Evolutionary conservation across 1,284 basidiomycete genomes (phyloP), one percentile per base, ranked within the genome.

Genomic region (Coniophora puteana): DNA sequence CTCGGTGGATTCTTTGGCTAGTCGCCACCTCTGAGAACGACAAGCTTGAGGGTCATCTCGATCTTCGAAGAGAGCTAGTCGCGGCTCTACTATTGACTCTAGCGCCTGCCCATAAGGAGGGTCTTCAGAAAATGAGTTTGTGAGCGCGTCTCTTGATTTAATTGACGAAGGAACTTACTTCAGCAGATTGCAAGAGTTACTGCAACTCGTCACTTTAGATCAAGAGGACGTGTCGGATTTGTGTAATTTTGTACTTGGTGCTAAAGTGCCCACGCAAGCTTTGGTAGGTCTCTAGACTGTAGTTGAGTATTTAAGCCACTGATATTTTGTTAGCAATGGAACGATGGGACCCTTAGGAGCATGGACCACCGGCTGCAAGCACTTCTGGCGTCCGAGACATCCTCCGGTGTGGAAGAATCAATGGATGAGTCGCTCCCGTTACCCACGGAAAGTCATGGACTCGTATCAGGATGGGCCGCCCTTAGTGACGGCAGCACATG

Each of bases 1-100:
- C 80, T 12, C 73, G 76, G 38, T 89, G 86, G 86, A 74, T 65
- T 3, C 62, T 69, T 23, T 89, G 84, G 83, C 62, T 69, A 16
- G 57, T 73, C 14, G 66, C 72, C 27, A 64, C 53, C 12, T 71
- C 66, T 59, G 54, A 59, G 1, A 49, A 52, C 16, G 54, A 56
- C 21, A 52, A 49, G 14, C 30, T 53, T 6, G 51, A 61, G 11
- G 40, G 47, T 3, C 68, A 65, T 22, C 48, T 45, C 16, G 62
- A 68, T 39, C 37, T 79, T 22, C 67, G 63, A 41, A 71, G 68
- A 45, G 71, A 78, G 30, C 55, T 69, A 2, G 58, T 77, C 21
- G 49, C 68, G 7, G 55, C 57, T 21, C 55, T 87, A 8, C 59
- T 81, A 36, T 71, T 69, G 14, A 62, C 65, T 3, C 55, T 83